Conservation (phyloP, 805 yeast species). For the Saccharomycopsis amapae region DNA sequence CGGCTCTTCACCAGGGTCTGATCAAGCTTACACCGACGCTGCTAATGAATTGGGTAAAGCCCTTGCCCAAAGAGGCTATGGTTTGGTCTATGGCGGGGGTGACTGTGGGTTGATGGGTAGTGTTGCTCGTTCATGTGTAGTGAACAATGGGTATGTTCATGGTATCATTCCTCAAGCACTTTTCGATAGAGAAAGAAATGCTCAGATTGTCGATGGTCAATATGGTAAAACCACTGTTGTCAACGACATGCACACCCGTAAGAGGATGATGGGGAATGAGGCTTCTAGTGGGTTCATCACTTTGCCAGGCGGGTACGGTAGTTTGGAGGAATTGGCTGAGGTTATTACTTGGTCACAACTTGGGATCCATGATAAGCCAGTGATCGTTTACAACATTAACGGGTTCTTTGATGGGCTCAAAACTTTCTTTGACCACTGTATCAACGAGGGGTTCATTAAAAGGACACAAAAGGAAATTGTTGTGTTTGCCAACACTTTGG, state of each 20-base stretch:
- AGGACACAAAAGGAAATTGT: slow-evolving; percentile 60
- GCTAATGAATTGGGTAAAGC: slow-evolving; percentile 56
- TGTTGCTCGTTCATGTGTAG: slow-evolving; percentile 57
- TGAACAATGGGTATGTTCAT: slow-evolving; percentile 60
- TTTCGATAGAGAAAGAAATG: slow-evolving; percentile 61
- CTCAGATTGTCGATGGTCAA: slow-evolving; percentile 30
- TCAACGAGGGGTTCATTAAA: slow-evolving; percentile 60
- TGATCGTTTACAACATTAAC: slow-evolving; percentile 66
- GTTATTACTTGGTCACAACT: slow-evolving; percentile 87
- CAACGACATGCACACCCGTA: slow-evolving; percentile 84
- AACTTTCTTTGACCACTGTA: slow-evolving; percentile 51
- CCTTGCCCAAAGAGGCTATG: slow-evolving; percentile 56
- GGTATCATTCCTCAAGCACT: slow-evolving; percentile 85
- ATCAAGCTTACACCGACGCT: slow-evolving; percentile 39
- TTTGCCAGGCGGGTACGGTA: slow-evolving; percentile 89
- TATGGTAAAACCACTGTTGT: slow-evolving; percentile 80
- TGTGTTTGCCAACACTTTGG: slow-evolving; percentile 58
- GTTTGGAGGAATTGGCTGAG: slow-evolving; percentile 84
- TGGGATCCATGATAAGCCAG: slow-evolving; percentile 78
- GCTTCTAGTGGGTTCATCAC: slow-evolving; percentile 87
- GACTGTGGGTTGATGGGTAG: slow-evolving; percentile 63
- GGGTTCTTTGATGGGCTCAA: slow-evolving; percentile 75
- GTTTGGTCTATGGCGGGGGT: slow-evolving; percentile 86
- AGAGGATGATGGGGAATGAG: slow-evolving; percentile 77
- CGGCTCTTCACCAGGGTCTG: slow-evolving; percentile 71